These are phyloP conservation scores for Candolleomyces aberdarensis DNA, from an alignment of 768 basidiomycete genomes.

Conservation along the genomic window DNA sequence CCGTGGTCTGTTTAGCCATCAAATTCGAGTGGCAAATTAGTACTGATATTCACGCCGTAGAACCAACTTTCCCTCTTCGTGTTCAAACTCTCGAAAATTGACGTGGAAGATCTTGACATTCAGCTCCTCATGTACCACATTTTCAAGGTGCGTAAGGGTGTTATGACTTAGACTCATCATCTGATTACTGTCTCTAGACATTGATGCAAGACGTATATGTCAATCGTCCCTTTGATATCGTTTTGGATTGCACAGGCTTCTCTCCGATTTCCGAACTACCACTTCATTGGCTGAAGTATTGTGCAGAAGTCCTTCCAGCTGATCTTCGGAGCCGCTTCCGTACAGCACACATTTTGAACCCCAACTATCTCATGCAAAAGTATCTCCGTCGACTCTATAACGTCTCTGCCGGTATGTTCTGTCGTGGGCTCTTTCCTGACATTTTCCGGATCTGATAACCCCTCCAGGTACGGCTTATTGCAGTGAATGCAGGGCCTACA, in stretches of 20 bases:
- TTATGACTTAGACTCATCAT: neutral
- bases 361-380: constrained; percentile 66
- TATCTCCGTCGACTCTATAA: constrained; percentile 79
- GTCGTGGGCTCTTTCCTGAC: neutral
- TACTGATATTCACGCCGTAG: constrained; percentile 16
- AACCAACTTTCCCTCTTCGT: constrained; percentile 57
- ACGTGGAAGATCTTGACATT: constrained; percentile 77
- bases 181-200: constrained; percentile 33
- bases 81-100: constrained; percentile 63
- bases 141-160: constrained; percentile 49
- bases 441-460: neutral
- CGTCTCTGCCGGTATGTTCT: constrained; percentile 47
- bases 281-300: constrained; percentile 76
- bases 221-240: constrained; percentile 59
- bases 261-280: constrained; percentile 74
- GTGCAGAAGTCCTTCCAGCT: constrained; percentile 67
- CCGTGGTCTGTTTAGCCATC: constrained; percentile 35
- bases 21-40: neutral
- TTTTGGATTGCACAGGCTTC: constrained; percentile 82
- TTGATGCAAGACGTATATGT: constrained; percentile 46
- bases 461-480: constrained; percentile 49
- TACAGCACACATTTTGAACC: constrained; percentile 66
- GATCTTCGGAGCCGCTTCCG: constrained; percentile 65
- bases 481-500: constrained; percentile 54
- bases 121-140: constrained; percentile 77